Base-by-base conservation (phyloP, 2,329 filamentous ascomycete genomes). In the Cercospora zeae-maydis region DNA sequence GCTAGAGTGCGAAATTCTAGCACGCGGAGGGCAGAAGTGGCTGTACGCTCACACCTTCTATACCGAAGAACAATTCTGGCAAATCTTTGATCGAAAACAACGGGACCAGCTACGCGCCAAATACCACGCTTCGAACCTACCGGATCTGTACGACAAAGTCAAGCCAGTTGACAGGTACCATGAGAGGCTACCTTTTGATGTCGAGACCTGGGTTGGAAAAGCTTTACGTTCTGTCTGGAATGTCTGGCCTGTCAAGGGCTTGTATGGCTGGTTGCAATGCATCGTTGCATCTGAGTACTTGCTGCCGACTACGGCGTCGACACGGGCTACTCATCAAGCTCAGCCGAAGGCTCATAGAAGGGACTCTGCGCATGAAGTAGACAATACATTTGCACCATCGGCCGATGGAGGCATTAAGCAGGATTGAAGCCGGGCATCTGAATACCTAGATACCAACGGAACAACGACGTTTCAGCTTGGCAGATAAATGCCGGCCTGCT, bases 21-120 rank as follows among this genome's bases (percentile, higher is more conserved):
- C 85, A 67, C 82, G 95, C 0, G 86, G 86, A 49, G 91, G 91
- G 2, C 85, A 89, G 79, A 96, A 96, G 78, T 95, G 90, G 88
- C 79, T 95, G 16, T 96, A 96, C 75, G 90, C 91, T 2, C 88
- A 93, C 71, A 88, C 90, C 0, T 95, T 92, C 78, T 93, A 95
- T 75, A 82, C 83, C n/a, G 84, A 89, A 71, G 78, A 82, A 0
- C 85, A 89, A 71, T 91, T 90, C 76, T 90, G 87, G 87, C 70
- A 77, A 34, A 78, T 52, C 0, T 90, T 90, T 73, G 80, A 84
- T 52, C 76, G 78, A 37, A 70, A 72, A 14, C 84, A 81, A 81
- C 91, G 91, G 74, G 82, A 89, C 16, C 77, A 70, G 1, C 77
- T 91, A 67, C 78, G 88, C 11, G 63, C 71, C 19, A 88, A 87